These are phyloP conservation scores for Martensiomyces pterosporus DNA, from an alignment of 192 early-diverging fungal genomes.

Conservation along the genomic window DNA sequence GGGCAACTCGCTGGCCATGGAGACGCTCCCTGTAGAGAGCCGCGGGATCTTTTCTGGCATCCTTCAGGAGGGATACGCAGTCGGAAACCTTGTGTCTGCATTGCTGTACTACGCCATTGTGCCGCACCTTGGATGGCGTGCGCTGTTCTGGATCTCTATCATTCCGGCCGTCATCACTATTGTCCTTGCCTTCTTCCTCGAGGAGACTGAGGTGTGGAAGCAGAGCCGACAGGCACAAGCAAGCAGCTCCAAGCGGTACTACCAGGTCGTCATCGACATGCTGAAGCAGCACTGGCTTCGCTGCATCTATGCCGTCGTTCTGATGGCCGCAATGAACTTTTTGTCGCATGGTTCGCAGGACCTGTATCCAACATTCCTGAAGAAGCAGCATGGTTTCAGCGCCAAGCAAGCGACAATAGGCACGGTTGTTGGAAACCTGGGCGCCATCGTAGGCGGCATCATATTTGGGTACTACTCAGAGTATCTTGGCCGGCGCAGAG, in stretches of 20 bases:
- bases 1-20: slow-evolving; percentile 67
- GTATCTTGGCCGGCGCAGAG: slow-evolving; percentile 59
- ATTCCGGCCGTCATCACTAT: slow-evolving; percentile 57
- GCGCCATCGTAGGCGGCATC: slow-evolving; percentile 67
- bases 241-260: slow-evolving; percentile 25
- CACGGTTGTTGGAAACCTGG: slow-evolving; percentile 57
- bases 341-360: slow-evolving; percentile 68
- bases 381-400: slow-evolving; percentile 55
- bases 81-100: slow-evolving; percentile 63
- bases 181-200: slow-evolving; percentile 57
- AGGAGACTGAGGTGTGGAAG: slow-evolving; percentile 58
- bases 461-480: slow-evolving; percentile 67
- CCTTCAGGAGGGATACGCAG: slow-evolving; percentile 68
- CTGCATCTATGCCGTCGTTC: slow-evolving; percentile 48
- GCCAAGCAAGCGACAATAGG: slow-evolving; percentile 54
- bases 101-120: slow-evolving; percentile 57
- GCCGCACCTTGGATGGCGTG: slow-evolving; percentile 59
- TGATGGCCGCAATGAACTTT: slow-evolving; percentile 71
- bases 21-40: slow-evolving; percentile 60
- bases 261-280: slow-evolving; percentile 35
- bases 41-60: slow-evolving; percentile 74
- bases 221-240: slow-evolving; percentile 29
- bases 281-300: slow-evolving; percentile 55
- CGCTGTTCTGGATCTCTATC: slow-evolving; percentile 65
- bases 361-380: slow-evolving; percentile 68